phyloP scores from a whole-genome alignment of 805 yeast genomes.

The Starmerella powellii region DNA sequence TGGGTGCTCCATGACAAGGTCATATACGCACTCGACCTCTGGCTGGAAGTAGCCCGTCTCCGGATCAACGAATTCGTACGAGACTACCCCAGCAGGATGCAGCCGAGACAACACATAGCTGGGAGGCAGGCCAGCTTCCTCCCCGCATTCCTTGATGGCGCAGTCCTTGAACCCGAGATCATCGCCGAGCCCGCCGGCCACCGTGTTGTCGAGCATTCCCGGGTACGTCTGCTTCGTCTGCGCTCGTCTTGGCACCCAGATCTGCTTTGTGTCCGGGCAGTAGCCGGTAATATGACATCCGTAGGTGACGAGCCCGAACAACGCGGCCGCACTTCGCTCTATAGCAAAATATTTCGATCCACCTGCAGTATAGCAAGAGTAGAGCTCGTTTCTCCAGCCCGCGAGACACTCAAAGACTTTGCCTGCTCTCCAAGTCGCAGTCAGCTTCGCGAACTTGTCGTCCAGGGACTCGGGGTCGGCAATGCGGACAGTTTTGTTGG shows the following conservation, averaged over 20 bases:
- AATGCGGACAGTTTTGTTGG: slow-evolving; percentile 4
- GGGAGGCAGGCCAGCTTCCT: slow-evolving; percentile 71
- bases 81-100: slow-evolving; percentile 49
- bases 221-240: slow-evolving; percentile 76
- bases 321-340: slow-evolving; percentile 71
- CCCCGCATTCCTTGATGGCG: slow-evolving; percentile 70
- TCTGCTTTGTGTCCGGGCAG: slow-evolving; percentile 24
- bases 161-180: slow-evolving; percentile 70
- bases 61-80: slow-evolving; percentile 39
- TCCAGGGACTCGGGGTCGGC: slow-evolving; percentile 4
- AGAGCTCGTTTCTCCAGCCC: slow-evolving; percentile 78
- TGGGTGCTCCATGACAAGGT: slow-evolving; percentile 38
- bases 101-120: slow-evolving; percentile 39
- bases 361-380: slow-evolving; percentile 51
- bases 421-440: slow-evolving; percentile 20
- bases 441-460: slow-evolving; percentile 16
- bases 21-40: slow-evolving; percentile 74
- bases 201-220: slow-evolving; percentile 79
- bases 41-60: slow-evolving; percentile 67
- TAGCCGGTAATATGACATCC: slow-evolving; percentile 86
- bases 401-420: slow-evolving; percentile 23
- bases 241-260: slow-evolving; percentile 81
- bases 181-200: slow-evolving; percentile 88
- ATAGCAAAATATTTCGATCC: slow-evolving; percentile 49
- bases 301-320: slow-evolving; percentile 77